A percentile compares a stretch with the other conserved stretches of the same genome.
These are phyloP conservation scores for Leccinum solheimii DNA, from an alignment of 1,284 basidiomycete genomes.

Conservation along the genomic window DNA sequence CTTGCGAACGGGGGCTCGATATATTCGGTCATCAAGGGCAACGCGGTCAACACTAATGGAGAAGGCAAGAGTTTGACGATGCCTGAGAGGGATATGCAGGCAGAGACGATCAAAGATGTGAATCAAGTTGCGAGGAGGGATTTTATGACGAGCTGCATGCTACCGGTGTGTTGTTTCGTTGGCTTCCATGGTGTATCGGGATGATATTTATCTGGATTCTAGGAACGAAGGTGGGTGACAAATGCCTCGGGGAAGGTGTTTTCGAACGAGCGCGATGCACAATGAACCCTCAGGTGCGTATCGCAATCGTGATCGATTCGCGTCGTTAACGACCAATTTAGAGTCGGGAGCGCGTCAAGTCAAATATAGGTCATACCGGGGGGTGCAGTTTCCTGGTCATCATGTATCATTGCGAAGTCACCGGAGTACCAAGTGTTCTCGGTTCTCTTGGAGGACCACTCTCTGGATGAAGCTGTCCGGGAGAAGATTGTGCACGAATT, in stretches of 20 bases:
- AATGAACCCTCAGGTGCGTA: slow-evolving; percentile 23
- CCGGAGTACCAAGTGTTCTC: no score
- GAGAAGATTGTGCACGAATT: no score
- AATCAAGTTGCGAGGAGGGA: slow-evolving; percentile 24
- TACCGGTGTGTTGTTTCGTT: slow-evolving; percentile 35
- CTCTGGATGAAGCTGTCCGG: no score
- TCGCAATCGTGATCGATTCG: not conserved
- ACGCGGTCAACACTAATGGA: slow-evolving; percentile 34
- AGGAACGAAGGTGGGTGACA: slow-evolving; percentile 44
- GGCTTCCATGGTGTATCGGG: not conserved
- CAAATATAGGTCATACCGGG: slow-evolving; percentile 34
- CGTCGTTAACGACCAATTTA: not conserved
- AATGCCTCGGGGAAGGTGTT: slow-evolving; percentile 46
- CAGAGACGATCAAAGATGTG: not conserved
- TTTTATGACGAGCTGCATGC: slow-evolving; percentile 52
- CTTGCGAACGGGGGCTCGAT: slow-evolving; percentile 26
- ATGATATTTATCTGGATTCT: not conserved
- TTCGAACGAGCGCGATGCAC: slow-evolving; percentile 24
- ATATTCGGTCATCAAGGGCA: slow-evolving; percentile 32
- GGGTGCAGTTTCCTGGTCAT: slow-evolving; percentile 30
- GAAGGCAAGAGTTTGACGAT: slow-evolving; percentile 25
- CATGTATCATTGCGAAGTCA: no score
- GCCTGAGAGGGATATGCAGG: not conserved
- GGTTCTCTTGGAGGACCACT: no score
- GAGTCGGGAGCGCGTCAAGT: slow-evolving; percentile 34